These are phyloP conservation scores for Leccinum pachyderme DNA, from an alignment of 1,284 basidiomycete genomes.

Conservation along the genomic window DNA sequence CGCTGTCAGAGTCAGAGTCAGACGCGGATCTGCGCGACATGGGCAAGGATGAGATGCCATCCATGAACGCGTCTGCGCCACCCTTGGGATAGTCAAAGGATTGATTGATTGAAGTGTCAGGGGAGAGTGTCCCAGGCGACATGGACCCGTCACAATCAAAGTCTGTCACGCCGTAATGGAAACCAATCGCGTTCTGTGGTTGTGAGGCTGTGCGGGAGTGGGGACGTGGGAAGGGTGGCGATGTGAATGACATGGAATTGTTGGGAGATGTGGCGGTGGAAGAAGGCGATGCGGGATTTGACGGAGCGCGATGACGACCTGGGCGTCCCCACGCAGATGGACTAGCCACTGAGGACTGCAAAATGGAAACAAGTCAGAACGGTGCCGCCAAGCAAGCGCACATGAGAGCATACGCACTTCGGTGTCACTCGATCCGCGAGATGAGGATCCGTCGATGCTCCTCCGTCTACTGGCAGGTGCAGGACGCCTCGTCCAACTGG, in stretches of 20 bases:
- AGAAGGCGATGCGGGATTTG: constrained; percentile 61
- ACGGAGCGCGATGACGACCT: constrained; percentile 56
- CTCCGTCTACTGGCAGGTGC: constrained; percentile 58
- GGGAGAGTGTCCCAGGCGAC: constrained; percentile 38
- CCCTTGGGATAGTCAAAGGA: constrained; percentile 35
- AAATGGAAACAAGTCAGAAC: constrained; percentile 6
- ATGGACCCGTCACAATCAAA: constrained; percentile 31
- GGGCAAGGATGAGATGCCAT: constrained; percentile 39
- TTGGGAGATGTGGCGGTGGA: constrained; percentile 33
- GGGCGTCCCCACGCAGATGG: constrained; percentile 43
- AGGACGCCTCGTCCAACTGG: constrained; percentile 70
- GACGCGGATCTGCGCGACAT: constrained; percentile 36
- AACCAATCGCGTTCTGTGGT: constrained; percentile 39
- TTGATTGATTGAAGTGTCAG: constrained; percentile 39
- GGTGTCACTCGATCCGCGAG: constrained; percentile 55
- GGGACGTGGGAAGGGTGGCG: constrained; percentile 48
- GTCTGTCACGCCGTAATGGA: constrained; percentile 30
- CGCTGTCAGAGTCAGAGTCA: constrained; percentile 48
- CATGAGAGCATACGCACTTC: constrained; percentile 48
- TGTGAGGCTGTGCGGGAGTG: constrained; percentile 60
- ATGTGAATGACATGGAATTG: constrained; percentile 33
- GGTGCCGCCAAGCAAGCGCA: constrained; percentile 6
- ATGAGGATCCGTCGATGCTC: constrained; percentile 60
- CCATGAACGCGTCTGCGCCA: constrained; percentile 24
- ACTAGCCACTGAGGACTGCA: constrained; percentile 34